Conservation (phyloP, 306 rosid species). For the Crotalaria pallida region DNA sequence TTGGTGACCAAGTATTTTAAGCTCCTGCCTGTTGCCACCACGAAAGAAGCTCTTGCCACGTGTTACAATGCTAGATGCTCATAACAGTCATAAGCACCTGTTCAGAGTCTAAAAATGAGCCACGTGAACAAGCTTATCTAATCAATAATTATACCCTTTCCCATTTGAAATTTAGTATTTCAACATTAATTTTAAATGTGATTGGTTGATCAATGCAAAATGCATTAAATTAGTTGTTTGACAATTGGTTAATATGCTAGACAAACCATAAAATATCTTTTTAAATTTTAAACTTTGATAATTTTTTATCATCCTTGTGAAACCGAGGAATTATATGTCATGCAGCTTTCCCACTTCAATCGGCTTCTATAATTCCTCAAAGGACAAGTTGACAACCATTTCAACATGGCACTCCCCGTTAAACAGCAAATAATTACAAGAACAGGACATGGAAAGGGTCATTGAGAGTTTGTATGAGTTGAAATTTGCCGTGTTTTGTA, state of each 20-base stretch:
- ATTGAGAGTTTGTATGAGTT: not conserved
- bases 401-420: not conserved
- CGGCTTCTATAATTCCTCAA: too few relatives aligned
- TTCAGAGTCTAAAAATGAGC: not conserved
- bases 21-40: slow-evolving; percentile 22
- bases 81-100: not conserved
- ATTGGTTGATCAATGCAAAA: too few relatives aligned
- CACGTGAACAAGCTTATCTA: slow-evolving; percentile 29
- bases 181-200: too few relatives aligned
- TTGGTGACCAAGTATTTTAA: not conserved
- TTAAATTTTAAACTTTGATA: too few relatives aligned
- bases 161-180: not conserved
- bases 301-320: too few relatives aligned
- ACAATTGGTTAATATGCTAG: too few relatives aligned
- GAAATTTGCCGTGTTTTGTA: not conserved
- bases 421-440: not conserved
- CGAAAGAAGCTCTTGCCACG: slow-evolving; percentile 11
- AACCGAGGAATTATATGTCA: too few relatives aligned
- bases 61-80: slow-evolving; percentile 8
- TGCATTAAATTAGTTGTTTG: too few relatives aligned
- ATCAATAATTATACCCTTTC: not conserved
- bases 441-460: too few relatives aligned
- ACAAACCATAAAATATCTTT: too few relatives aligned
- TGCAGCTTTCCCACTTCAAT: too few relatives aligned
- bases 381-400: not conserved